Base-by-base conservation (phyloP, 164 flowering plant species). In the Nelumbo lutea region DNA sequence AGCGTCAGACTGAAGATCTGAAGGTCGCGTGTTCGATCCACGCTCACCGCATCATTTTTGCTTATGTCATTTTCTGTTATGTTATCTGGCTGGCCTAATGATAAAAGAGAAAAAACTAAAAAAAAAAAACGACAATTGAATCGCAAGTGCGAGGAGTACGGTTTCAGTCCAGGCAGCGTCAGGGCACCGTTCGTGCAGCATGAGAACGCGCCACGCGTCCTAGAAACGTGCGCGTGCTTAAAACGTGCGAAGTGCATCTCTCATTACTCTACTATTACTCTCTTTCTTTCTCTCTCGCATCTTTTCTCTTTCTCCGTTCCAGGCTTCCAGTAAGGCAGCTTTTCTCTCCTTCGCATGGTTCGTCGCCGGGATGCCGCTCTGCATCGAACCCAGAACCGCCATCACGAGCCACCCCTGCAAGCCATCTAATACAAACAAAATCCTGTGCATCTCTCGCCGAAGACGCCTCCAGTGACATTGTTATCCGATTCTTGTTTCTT, bases 1-100 rank as follows among this genome's bases (percentile, higher is more conserved):
- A 81, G 84, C 81, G 85, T 83, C 85, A 86, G 85, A 86, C 86
- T 84, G 86, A 83, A 86, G 85, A 86, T 84, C 84, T 86, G 90
- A 84, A 86, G 85, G 85, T 81, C 84, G 71, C 80, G 84, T 86
- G 84, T 82, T 84, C 89, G 85, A 86, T 86, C 87, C 89, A 84
- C 81, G 81, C 74, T 84, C 86, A 84, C 83, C 86, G 84, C 87
- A 84, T 27, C 27, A 27, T 0, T 27, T 27, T 27, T 27, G 0
- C 27, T 27, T 27, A 27, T 27, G 27, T 27, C 27, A 27, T 27
- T 27, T 27, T 27, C 27, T 27, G 27, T 27, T 27, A 27, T 27
- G 27, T 27, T 27, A 27, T 27, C 27, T 27, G 27, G 27, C 27
- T 27, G 27, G 27, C 27, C 27, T 27, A 27, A 27, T 27, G 27